phyloP scores from a whole-genome alignment of 139 green algal genomes.

The Picocystis salinarum region DNA sequence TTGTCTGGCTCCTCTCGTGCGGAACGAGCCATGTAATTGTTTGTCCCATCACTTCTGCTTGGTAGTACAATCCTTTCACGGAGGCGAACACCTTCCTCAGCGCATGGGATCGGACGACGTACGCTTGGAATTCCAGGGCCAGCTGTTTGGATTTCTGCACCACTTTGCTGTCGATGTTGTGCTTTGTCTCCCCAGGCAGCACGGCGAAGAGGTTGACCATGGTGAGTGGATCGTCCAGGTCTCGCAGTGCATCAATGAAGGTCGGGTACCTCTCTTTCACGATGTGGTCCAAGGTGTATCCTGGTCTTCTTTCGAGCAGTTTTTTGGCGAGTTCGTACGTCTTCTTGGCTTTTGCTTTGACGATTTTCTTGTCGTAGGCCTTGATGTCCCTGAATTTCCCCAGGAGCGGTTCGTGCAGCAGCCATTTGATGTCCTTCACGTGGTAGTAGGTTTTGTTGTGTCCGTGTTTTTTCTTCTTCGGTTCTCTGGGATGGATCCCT shows the following conservation, averaged over 20 bases:
- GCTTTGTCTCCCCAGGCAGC: constrained; percentile 52
- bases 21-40: constrained; percentile 88
- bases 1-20: constrained; percentile 61
- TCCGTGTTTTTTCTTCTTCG: constrained; percentile 83
- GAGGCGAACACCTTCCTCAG: constrained; percentile 82
- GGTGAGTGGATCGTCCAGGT: constrained; percentile 90
- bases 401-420: constrained; percentile 87
- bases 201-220: constrained; percentile 91
- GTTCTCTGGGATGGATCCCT: constrained; percentile 90
- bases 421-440: constrained; percentile 88
- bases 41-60: constrained; percentile 81
- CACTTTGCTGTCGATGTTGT: constrained; percentile 22
- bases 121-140: constrained; percentile 85
- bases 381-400: constrained; percentile 48
- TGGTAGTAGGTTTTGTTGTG: constrained; percentile 98
- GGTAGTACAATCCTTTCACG: constrained; percentile 94
- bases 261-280: constrained; percentile 92
- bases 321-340: constrained; percentile 41
- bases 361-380: constrained; percentile 46
- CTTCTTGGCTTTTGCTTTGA: constrained; percentile 56
- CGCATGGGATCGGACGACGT: constrained; percentile 51
- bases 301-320: constrained; percentile 33
- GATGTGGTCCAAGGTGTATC: constrained; percentile 79
- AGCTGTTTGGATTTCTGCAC: constrained; percentile 35
- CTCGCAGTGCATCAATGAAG: constrained; percentile 89